Evolutionary conservation across 805 yeast genomes (phyloP).

Genomic region (Candida montana): DNA sequence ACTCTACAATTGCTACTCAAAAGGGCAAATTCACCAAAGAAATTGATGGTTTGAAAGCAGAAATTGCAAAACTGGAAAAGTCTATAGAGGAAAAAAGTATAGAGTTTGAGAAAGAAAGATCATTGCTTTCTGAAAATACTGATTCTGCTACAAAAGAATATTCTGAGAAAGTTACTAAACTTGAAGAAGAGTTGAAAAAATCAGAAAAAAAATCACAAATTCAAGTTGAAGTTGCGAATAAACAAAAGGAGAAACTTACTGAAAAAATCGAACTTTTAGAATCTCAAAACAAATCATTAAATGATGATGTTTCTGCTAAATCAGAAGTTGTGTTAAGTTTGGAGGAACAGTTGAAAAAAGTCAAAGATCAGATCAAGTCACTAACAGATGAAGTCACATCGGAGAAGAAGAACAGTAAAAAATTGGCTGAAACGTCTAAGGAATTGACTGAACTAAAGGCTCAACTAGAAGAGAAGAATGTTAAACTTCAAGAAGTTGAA

Average conservation of each 20-base stretch:
- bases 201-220: conserved; percentile 8
- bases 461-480: neutral
- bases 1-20: conserved; percentile 19
- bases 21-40: conserved; percentile 17
- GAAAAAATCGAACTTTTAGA: conserved; percentile 16
- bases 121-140: conserved; percentile 41
- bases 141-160: conserved; percentile 46
- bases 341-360: neutral
- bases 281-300: conserved; percentile 5
- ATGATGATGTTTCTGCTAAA: neutral
- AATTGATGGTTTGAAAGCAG: conserved; percentile 24
- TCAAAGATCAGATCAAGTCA: neutral
- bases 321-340: neutral
- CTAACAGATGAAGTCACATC: neutral
- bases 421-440: neutral
- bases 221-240: conserved; percentile 9
- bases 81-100: conserved; percentile 33
- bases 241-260: conserved; percentile 11
- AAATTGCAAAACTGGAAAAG: conserved; percentile 26
- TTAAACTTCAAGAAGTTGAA: neutral
- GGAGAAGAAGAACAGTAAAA: neutral
- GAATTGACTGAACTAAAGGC: conserved; percentile 6
- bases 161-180: conserved; percentile 36
- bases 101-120: conserved; percentile 49
- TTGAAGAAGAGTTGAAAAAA: conserved; percentile 33